Conservation (phyloP, 352 stramenopile species). For the Phytophthora rubi region DNA sequence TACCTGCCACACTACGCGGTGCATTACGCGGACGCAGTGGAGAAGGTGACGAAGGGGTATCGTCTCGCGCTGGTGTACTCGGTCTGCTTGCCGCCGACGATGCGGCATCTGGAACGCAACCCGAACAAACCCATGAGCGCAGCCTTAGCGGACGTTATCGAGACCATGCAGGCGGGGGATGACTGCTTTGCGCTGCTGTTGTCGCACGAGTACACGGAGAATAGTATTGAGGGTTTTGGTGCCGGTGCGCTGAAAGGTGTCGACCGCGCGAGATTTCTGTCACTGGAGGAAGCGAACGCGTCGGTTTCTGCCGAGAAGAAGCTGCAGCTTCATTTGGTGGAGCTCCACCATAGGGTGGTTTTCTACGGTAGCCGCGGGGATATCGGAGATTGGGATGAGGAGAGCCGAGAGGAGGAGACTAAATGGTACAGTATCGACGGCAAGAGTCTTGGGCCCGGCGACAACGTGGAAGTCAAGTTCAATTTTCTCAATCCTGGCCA, state of each 20-base stretch:
- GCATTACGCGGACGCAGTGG: constrained; percentile 25
- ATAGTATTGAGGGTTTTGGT: constrained; percentile 7
- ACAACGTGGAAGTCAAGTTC: constrained; percentile 4
- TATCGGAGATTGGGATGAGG: constrained; percentile 11
- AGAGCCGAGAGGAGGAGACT: constrained; percentile 10
- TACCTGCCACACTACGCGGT: constrained; percentile 16
- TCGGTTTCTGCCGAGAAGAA: constrained; percentile 2
- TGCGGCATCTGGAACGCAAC: constrained; percentile 11
- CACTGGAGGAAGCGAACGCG: constrained; percentile 6
- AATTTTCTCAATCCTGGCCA: constrained; percentile 35
- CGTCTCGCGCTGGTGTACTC: constrained; percentile 26
- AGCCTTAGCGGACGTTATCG: constrained; percentile 19
- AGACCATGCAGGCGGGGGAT: constrained; percentile 44
- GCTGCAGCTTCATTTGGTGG: constrained; percentile 17
- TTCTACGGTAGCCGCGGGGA: constrained; percentile 16
- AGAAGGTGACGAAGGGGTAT: constrained; percentile 18
- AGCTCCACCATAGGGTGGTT: constrained; percentile 14
- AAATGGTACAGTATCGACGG: constrained; percentile 8
- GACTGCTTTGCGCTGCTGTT: constrained; percentile 24
- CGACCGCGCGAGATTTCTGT: constrained; percentile 15
- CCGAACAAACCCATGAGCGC: background rate
- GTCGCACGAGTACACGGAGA: constrained; percentile 23
- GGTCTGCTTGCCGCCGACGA: constrained; percentile 18
- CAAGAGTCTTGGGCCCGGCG: background rate
- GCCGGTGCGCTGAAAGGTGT: constrained; percentile 14